Evolutionary conservation across 345 rosid genomes (phyloP).

Genomic region (Citrus maxima): DNA sequence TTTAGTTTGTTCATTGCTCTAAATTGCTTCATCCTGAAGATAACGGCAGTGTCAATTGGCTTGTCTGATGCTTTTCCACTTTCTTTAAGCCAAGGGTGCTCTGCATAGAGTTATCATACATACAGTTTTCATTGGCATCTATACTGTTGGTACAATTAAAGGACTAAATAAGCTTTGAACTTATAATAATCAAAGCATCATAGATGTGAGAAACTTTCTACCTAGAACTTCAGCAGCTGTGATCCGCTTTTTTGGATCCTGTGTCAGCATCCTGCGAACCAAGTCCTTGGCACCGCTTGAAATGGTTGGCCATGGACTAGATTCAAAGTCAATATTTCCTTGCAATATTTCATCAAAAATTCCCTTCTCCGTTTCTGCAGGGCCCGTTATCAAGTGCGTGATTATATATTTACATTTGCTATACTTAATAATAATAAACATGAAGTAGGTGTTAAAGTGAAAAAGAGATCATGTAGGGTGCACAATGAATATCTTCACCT

Average conservation of each 20-base stretch:
- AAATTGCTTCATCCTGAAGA: no score
- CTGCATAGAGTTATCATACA: conserved; percentile 22
- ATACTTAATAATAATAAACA: background rate
- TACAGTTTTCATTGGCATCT: background rate
- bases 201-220: conserved; percentile 13
- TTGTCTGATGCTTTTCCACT: no score
- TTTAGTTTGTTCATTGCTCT: no score
- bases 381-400: background rate
- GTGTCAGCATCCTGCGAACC: conserved; percentile 63
- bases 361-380: conserved; percentile 70
- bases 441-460: background rate
- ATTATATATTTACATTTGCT: background rate
- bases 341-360: conserved; percentile 71
- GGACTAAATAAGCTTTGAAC: background rate
- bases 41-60: no score
- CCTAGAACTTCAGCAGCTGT: conserved; percentile 78
- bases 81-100: conserved; percentile 1
- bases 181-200: background rate
- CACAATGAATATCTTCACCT: conserved; percentile 34
- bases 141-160: background rate
- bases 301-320: conserved; percentile 73
- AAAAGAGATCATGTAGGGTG: background rate
- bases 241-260: conserved; percentile 60
- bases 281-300: conserved; percentile 79
- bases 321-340: conserved; percentile 72